These are phyloP conservation scores for Globisporangium viniferum DNA, from an alignment of 352 stramenopile species.

Conservation along the genomic window DNA sequence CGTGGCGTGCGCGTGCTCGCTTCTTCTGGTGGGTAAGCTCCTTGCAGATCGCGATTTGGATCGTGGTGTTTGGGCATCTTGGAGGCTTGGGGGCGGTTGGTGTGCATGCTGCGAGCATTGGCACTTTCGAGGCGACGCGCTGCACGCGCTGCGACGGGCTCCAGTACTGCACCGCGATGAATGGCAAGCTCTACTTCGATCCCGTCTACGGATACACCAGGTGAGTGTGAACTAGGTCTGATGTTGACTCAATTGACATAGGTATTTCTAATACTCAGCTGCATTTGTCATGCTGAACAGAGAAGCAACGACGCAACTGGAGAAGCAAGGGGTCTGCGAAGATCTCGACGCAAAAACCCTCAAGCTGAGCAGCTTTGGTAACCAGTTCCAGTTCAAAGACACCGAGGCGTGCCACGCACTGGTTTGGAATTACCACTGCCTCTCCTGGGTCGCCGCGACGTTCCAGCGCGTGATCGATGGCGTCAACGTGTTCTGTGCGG, in stretches of 20 bases:
- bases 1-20: not conserved
- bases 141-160: constrained; percentile 53
- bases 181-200: constrained; percentile 65
- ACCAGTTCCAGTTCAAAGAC: constrained; percentile 69
- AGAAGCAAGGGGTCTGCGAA: constrained; percentile 74
- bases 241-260: not conserved
- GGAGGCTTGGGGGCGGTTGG: not conserved
- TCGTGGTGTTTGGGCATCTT: not conserved
- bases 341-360: constrained; percentile 66
- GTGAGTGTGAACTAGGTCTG: constrained; percentile 14
- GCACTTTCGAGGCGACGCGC: constrained; percentile 32
- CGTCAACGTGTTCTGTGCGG: constrained; percentile 29
- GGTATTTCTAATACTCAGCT: not conserved
- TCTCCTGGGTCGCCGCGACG: constrained; percentile 57
- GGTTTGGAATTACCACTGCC: constrained; percentile 77
- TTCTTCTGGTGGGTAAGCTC: not conserved
- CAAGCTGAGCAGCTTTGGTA: constrained; percentile 48
- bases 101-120: constrained; percentile 18
- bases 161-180: constrained; percentile 63
- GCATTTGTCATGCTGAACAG: constrained; percentile 17
- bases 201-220: constrained; percentile 62
- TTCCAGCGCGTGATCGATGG: constrained; percentile 41
- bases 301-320: constrained; percentile 48
- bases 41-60: not conserved
- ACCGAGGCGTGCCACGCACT: constrained; percentile 46